phyloP scores from a whole-genome alignment of 345 rosid genomes.

The Gossypium anomalum region DNA sequence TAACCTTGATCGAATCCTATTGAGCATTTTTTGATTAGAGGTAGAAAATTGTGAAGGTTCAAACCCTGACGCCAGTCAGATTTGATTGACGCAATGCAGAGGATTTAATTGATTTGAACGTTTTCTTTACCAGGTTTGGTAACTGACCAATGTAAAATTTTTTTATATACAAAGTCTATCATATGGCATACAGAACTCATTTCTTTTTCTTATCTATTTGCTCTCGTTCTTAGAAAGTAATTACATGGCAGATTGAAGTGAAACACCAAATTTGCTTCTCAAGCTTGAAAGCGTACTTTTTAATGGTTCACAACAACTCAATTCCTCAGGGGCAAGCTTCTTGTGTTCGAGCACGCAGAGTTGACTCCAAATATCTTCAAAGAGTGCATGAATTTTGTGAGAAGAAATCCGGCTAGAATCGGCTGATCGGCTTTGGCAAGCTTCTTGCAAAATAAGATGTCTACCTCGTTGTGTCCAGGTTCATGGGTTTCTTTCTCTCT shows the following conservation, averaged over 20 bases:
- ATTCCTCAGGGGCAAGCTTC: constrained; percentile 25
- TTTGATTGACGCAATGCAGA: too few species aligned
- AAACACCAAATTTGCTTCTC: constrained; percentile 37
- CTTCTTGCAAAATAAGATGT: constrained; percentile 36
- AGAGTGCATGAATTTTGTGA: constrained; percentile 80
- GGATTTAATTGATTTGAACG: too few species aligned
- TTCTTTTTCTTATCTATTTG: neutral
- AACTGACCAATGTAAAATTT: too few species aligned
- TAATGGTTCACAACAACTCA: constrained; percentile 24
- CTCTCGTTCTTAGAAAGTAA: constrained; percentile 27
- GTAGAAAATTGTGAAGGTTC: too few species aligned
- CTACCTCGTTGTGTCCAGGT: constrained; percentile 17
- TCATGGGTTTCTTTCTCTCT: constrained; percentile 21
- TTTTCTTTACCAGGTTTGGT: too few species aligned
- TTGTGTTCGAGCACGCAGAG: constrained; percentile 34
- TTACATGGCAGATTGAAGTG: constrained; percentile 47
- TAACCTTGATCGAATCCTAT: too few species aligned
- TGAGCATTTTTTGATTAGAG: too few species aligned
- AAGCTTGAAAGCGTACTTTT: constrained; percentile 44
- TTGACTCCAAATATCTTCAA: constrained; percentile 56
- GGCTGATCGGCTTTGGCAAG: constrained; percentile 69
- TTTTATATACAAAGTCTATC: neutral
- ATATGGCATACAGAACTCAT: neutral
- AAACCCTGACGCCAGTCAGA: too few species aligned
- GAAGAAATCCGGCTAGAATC: constrained; percentile 71